These are phyloP conservation scores for Aspergillus nomiae DNA, from an alignment of 2,329 filamentous ascomycete species.

Conservation along the genomic window DNA sequence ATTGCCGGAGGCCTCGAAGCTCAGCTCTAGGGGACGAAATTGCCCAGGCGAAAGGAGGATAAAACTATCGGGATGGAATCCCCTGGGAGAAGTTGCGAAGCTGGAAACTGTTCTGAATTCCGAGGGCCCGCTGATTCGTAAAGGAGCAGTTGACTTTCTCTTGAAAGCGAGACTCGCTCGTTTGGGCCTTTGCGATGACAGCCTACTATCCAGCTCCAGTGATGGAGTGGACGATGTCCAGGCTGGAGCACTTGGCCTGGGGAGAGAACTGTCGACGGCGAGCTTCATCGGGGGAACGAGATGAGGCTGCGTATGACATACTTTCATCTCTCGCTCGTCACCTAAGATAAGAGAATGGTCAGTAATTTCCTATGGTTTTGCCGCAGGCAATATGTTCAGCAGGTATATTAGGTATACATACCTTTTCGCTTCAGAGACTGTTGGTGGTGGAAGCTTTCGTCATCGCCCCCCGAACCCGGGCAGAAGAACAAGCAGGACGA, in stretches of 20 bases:
- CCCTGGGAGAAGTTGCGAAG: not conserved
- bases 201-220: constrained; percentile 42
- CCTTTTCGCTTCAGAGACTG: constrained; percentile 25
- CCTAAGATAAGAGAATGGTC: constrained; percentile 27
- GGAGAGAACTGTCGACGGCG: constrained; percentile 44
- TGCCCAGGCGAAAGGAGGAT: constrained; percentile 18
- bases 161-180: constrained; percentile 44
- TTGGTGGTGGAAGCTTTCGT: constrained; percentile 27
- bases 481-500: constrained; percentile 42
- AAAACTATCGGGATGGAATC: constrained; percentile 8
- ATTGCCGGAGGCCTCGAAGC: constrained; percentile 48
- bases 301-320: constrained; percentile 49
- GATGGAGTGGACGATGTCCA: constrained; percentile 40
- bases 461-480: constrained; percentile 24
- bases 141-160: constrained; percentile 33
- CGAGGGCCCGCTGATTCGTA: constrained; percentile 46
- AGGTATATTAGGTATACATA: constrained; percentile 6
- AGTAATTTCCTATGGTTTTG: not conserved
- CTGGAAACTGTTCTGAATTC: constrained; percentile 44
- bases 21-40: constrained; percentile 50
- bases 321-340: constrained; percentile 45
- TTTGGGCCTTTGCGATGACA: constrained; percentile 42
- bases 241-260: constrained; percentile 33
- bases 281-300: constrained; percentile 51
- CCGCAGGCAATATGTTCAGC: not conserved